Base-by-base conservation (phyloP, 2,329 filamentous ascomycete genomes). In the Xylariaceae sp. region DNA sequence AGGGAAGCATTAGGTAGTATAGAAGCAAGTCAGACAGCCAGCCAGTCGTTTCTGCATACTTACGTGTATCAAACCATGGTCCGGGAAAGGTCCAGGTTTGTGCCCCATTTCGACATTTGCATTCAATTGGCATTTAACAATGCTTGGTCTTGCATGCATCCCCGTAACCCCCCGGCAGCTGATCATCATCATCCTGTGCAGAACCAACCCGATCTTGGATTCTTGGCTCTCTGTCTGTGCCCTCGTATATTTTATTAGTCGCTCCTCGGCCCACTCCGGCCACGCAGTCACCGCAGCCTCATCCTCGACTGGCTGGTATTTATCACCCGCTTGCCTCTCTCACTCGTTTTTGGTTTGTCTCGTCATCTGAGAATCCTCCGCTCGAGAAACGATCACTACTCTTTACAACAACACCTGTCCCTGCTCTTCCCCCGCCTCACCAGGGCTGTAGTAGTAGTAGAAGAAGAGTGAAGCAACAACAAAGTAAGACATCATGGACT, bases 281-380 rank as follows among this genome's bases (percentile, higher is more conserved):
- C 56, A 58, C 55, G 58, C 58, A 59, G 57, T 54, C 44, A 47
- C 57, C 52, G 56, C 60, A 63, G 60, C 59, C 60, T 63, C 59
- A 59, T 55, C 35, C 53, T 55, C 47, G 52, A 59, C 57, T 57
- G 55, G 59, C 52, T 63, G 59, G 59, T 59, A 57, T 53, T 61
- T 61, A 61, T 62, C 55, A 49, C 49, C 48, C 40, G 40, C 39
- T 42, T 36, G 49, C 48, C 34, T 38, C 40, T 38, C 33, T 21
- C 27, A 49, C 27, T 47, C 43, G 52, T 38, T 46, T 45, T 40
- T 5, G 42, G 20, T 20, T 35, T 33, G 33, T 38, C 23, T 37
- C 40, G 17, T 22, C 36, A 39, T 36, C 45, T 22, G 39, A 14
- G 39, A 50, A 39, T 37, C 48, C 40, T 39, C 37, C 25, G 25